Evolutionary conservation across 352 stramenopile genomes (phyloP), one percentile per base, ranked within the genome.

Genomic region (Phytophthora boehmeriae): DNA sequence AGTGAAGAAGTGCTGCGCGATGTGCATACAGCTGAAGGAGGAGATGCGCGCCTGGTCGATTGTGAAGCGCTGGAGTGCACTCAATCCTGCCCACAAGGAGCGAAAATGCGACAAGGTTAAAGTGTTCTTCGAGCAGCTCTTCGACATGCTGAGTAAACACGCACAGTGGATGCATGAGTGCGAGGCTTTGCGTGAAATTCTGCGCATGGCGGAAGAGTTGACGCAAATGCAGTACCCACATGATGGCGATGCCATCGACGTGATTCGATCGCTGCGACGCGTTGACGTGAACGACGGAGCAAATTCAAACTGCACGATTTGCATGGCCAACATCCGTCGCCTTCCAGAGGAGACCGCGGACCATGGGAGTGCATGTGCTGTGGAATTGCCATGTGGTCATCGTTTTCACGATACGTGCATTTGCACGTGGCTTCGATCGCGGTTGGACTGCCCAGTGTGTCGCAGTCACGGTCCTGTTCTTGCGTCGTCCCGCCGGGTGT

Each of bases 391-490:
- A 13, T 92, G 83, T 50, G 83, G 83, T 45, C 83, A 92, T 53
- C 64, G 63, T n/a, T 92, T 90, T 68, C 83, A 92, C 49, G 83
- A 92, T 54, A 77, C 79, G 19, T 92, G 83, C 55, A 76, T 92
- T 32, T 89, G 75, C 36, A 61, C 80, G 56, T 92, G 83, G 83
- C 87, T 90, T 38, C 69, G 78, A 61, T 63, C 80, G 25, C 68
- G 69, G 0, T 63, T 89, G 17, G 88, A 88, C 53, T 92, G 83
- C 45, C 83, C 83, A 11, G 64, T 90, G 35, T 92, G 83, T 35
- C 77, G 76, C 19, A 56, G 66, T 11, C 59, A 69, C 16, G 39
- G 53, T 14, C 63, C 59, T 13, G 25, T 6, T 20, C 49, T 59
- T 19, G 48, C 34, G 39, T 71, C 63, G 13, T 59, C 48, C 0